A percentile compares a stretch with the other conserved stretches of the same genome.
These are phyloP conservation scores for Xerocomus potaroensis DNA, from an alignment of 768 basidiomycete species.

Conservation along the genomic window DNA sequence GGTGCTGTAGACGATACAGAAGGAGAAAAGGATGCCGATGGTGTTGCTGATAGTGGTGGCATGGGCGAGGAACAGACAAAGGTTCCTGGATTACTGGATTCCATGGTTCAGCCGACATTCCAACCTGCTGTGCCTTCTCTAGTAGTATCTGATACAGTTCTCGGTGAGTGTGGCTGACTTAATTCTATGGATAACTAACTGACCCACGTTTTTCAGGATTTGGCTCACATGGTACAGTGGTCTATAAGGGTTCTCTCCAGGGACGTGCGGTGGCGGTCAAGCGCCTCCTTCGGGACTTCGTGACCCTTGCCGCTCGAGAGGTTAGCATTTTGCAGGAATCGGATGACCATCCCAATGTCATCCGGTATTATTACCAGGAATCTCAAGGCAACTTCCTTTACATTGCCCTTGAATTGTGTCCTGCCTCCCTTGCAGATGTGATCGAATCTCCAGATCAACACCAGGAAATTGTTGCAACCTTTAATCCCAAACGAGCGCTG, in stretches of 20 bases:
- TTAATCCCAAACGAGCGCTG: slow-evolving; percentile 86
- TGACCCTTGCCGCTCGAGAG: slow-evolving; percentile 90
- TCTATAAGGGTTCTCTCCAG: slow-evolving; percentile 92
- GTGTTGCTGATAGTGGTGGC: slow-evolving; percentile 17
- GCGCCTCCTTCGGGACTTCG: slow-evolving; percentile 91
- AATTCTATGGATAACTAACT: slow-evolving; percentile 1
- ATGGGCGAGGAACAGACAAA: slow-evolving; percentile 16
- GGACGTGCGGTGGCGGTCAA: slow-evolving; percentile 98
- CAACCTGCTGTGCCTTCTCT: slow-evolving; percentile 43
- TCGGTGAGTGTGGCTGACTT: slow-evolving; percentile 48
- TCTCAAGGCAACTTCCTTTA: slow-evolving; percentile 90
- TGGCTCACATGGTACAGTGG: slow-evolving; percentile 96
- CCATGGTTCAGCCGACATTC: slow-evolving; percentile 26
- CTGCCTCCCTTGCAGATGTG: slow-evolving; percentile 83
- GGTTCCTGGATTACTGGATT: slow-evolving; percentile 6
- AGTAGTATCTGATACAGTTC: slow-evolving; percentile 65
- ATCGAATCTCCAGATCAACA: slow-evolving; percentile 75
- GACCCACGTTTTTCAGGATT: slow-evolving; percentile 53
- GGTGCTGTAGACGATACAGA: slow-evolving; percentile 20
- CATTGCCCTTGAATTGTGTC: slow-evolving; percentile 94
- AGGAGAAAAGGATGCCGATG: slow-evolving; percentile 24
- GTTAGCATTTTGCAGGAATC: slow-evolving; percentile 93
- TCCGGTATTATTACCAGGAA: slow-evolving; percentile 98
- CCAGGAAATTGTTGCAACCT: slow-evolving; percentile 71
- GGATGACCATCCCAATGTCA: slow-evolving; percentile 98